These are phyloP conservation scores for Saccharata proteae DNA, from an alignment of 2,329 filamentous ascomycete species.

Conservation along the genomic window DNA sequence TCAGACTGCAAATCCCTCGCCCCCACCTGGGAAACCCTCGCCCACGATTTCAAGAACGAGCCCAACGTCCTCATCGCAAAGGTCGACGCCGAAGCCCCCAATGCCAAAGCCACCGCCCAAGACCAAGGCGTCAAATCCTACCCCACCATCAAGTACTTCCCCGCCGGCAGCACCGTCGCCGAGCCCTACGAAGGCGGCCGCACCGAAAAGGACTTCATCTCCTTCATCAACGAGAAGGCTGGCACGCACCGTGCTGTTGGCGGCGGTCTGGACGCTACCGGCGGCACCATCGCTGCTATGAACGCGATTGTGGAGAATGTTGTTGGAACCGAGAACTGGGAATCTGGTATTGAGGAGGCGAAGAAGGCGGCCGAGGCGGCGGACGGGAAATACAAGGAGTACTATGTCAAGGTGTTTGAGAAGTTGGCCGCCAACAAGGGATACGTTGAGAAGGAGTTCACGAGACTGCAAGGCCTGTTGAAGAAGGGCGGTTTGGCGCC, in stretches of 20 bases:
- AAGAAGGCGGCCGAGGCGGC: conserved; percentile 48
- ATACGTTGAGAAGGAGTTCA: conserved; percentile 76
- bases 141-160: conserved; percentile 97
- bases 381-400: conserved; percentile 68
- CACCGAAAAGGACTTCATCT: conserved; percentile 60
- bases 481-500: conserved; percentile 76
- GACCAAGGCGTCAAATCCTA: conserved; percentile 73
- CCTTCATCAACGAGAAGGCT: conserved; percentile 77
- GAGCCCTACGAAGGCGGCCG: conserved; percentile 66
- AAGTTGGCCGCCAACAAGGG: conserved; percentile 69
- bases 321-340: conserved; percentile 46
- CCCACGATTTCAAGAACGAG: conserved; percentile 68
- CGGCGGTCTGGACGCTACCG: conserved; percentile 64
- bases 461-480: conserved; percentile 66
- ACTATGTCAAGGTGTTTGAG: conserved; percentile 84
- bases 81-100: conserved; percentile 83
- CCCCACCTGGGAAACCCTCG: conserved; percentile 79
- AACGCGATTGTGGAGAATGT: conserved; percentile 68
- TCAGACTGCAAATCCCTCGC: conserved; percentile 94
- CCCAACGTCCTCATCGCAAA: conserved; percentile 77
- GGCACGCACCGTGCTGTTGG: conserved; percentile 76
- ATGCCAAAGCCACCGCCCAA: conserved; percentile 65
- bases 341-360: conserved; percentile 56
- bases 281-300: conserved; percentile 70
- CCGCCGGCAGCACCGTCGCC: conserved; percentile 63